Conservation (phyloP, 2,329 filamentous ascomycete species). For the Nothomitra cinnamomea region DNA sequence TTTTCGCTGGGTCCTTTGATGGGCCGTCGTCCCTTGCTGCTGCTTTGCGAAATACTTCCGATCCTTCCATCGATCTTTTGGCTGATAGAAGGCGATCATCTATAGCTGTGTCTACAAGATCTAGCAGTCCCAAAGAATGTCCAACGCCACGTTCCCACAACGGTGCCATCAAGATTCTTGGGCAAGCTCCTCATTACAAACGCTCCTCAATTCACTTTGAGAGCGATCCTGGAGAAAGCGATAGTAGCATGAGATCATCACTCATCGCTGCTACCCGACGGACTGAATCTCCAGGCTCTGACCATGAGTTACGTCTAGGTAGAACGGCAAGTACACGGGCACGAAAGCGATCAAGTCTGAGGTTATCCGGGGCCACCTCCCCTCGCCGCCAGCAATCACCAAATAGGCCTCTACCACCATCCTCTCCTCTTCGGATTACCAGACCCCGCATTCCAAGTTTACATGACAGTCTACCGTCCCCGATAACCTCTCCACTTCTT, state of each 20-base stretch:
- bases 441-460: conserved; percentile 56
- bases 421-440: conserved; percentile 69
- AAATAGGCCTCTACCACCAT: conserved; percentile 54
- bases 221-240: conserved; percentile 74
- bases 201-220: conserved; percentile 66
- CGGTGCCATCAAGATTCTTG: conserved; percentile 37
- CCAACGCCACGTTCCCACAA: conserved; percentile 78
- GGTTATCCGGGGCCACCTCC: conserved; percentile 63
- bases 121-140: conserved; percentile 79
- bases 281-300: conserved; percentile 81
- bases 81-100: conserved; percentile 36
- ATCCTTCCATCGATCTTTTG: conserved; percentile 27
- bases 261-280: conserved; percentile 54
- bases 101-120: conserved; percentile 58
- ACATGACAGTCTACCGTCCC: conserved; percentile 56
- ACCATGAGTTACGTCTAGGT: conserved; percentile 52
- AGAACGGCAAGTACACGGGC: conserved; percentile 65
- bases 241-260: conserved; percentile 70
- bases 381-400: conserved; percentile 81
- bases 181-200: conserved; percentile 44
- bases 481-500: conserved; percentile 77
- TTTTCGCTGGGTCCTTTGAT: conserved; percentile 42
- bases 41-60: conserved; percentile 36
- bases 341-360: conserved; percentile 71
- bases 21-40: conserved; percentile 38